Percentiles rank a stretch among this genome's conserved stretches.
phyloP scores from a whole-genome alignment of 495 filamentous ascomycete species.

The Daldinia caldariorum region DNA sequence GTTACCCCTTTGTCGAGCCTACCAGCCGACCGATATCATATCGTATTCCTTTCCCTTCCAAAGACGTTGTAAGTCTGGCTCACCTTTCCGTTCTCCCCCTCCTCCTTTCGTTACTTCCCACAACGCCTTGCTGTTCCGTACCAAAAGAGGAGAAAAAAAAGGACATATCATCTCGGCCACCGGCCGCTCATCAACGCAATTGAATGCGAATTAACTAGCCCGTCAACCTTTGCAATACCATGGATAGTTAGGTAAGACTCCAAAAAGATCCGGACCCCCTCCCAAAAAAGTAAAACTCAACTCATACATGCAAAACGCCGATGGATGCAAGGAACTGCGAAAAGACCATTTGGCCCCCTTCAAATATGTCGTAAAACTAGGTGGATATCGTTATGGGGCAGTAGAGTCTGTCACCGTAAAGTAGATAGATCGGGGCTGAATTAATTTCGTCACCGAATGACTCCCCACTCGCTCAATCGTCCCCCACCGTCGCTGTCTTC shows the following conservation, averaged over 20 bases:
- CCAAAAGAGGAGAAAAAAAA: slow-evolving; percentile 13
- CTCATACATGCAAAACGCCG: slow-evolving; percentile 37
- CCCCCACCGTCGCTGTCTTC: slow-evolving; percentile 62
- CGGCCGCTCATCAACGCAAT: slow-evolving; percentile 13
- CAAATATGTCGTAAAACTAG: slow-evolving; percentile 37
- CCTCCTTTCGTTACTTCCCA: slow-evolving; percentile 6
- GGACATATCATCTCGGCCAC: slow-evolving; percentile 4
- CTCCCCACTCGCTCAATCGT: slow-evolving; percentile 72
- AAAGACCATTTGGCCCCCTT: not conserved
- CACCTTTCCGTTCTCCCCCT: not conserved
- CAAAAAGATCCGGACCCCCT: slow-evolving; percentile 13
- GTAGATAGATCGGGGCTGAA: slow-evolving; percentile 19
- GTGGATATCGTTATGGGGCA: slow-evolving; percentile 14
- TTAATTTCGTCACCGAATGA: slow-evolving; percentile 66
- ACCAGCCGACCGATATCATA: slow-evolving; percentile 5
- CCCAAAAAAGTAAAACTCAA: slow-evolving; percentile 9
- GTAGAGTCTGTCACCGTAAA: slow-evolving; percentile 23
- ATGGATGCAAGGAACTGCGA: slow-evolving; percentile 35
- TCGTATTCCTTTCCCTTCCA: slow-evolving; percentile 8
- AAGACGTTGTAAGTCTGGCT: not conserved
- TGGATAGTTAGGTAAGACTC: slow-evolving; percentile 17
- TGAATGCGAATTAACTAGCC: slow-evolving; percentile 28
- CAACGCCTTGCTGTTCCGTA: slow-evolving; percentile 41
- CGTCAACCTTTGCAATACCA: slow-evolving; percentile 7
- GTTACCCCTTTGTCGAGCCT: slow-evolving; percentile 9